Evolutionary conservation across 345 rosid genomes (phyloP).

Genomic region (Salix exigua): DNA sequence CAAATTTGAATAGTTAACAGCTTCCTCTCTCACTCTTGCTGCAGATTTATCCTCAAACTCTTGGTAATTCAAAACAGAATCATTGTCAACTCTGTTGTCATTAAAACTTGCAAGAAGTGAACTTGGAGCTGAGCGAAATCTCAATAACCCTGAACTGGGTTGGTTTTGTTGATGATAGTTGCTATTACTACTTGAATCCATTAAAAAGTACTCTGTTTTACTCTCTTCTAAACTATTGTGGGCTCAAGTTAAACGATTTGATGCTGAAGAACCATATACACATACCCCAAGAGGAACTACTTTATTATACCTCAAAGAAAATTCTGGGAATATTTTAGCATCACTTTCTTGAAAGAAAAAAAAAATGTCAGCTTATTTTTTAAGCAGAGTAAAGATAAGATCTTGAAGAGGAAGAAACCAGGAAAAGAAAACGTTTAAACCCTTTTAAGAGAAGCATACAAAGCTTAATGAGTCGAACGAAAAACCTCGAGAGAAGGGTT

Average conservation of each 20-base stretch:
- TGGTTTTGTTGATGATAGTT: slow-evolving; percentile 38
- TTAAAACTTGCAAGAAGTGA: slow-evolving; percentile 42
- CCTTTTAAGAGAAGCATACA: slow-evolving; percentile 8
- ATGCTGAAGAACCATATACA: slow-evolving; percentile 24
- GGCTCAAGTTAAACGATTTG: slow-evolving; percentile 17
- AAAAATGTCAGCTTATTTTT: slow-evolving; percentile 43
- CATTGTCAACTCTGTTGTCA: slow-evolving; percentile 30
- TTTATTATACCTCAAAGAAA: slow-evolving; percentile 5
- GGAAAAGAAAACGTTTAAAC: slow-evolving; percentile 13
- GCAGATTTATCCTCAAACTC: slow-evolving; percentile 24
- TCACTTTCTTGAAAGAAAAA: slow-evolving; percentile 35
- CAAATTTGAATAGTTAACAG: slow-evolving; percentile 34
- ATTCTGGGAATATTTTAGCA: slow-evolving; percentile 33
- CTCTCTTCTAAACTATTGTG: slow-evolving; percentile 4
- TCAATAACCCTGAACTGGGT: slow-evolving; percentile 60
- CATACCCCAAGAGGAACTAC: slow-evolving; percentile 4
- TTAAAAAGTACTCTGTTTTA: slow-evolving; percentile 14
- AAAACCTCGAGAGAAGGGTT: slow-evolving; percentile 1
- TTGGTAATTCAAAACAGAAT: slow-evolving; percentile 26
- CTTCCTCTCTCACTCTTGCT: slow-evolving; percentile 21
- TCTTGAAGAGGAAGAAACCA: slow-evolving; percentile 68
- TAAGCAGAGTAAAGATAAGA: slow-evolving; percentile 72
- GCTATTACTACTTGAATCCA: slow-evolving; percentile 60
- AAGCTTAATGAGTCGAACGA: background rate
- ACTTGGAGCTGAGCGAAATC: slow-evolving; percentile 85